phyloP scores from a whole-genome alignment of 768 basidiomycete genomes.

The Suillus brevipes region DNA sequence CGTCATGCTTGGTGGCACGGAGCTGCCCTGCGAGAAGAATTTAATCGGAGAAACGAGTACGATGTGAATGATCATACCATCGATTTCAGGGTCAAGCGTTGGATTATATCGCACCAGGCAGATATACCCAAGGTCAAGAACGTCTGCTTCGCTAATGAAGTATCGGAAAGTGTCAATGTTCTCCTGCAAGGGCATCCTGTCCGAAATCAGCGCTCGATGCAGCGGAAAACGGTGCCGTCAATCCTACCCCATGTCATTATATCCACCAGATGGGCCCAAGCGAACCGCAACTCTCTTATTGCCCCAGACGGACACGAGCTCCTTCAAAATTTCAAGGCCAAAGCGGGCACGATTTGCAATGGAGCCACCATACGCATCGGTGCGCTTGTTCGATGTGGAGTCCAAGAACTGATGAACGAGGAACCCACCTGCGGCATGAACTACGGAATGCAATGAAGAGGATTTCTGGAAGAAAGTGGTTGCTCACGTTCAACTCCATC shows the following conservation, averaged over 20 bases:
- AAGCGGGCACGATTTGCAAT: conserved; percentile 59
- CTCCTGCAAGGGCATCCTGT: conserved; percentile 45
- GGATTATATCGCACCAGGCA: conserved; percentile 22
- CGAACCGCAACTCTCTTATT: conserved; percentile 45
- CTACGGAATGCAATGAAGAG: conserved; percentile 18
- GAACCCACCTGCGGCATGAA: conserved; percentile 48
- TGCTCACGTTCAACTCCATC: conserved; percentile 52
- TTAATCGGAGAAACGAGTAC: background rate
- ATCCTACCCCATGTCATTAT: conserved; percentile 45
- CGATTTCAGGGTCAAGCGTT: conserved; percentile 20
- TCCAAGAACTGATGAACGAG: conserved; percentile 54
- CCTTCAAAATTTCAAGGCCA: conserved; percentile 50
- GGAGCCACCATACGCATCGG: conserved; percentile 61
- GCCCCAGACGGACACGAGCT: conserved; percentile 41
- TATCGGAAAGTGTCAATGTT: conserved; percentile 43
- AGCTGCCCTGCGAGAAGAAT: conserved; percentile 22
- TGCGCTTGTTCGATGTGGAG: conserved; percentile 46
- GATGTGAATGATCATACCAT: conserved; percentile 17
- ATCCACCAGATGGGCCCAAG: conserved; percentile 43
- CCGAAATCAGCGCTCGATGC: background rate
- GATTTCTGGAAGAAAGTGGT: background rate
- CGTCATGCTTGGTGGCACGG: conserved; percentile 41
- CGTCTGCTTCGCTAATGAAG: conserved; percentile 42
- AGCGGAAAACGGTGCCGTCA: background rate
- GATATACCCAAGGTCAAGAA: conserved; percentile 33